Conservation (phyloP, 768 basidiomycete species). For the Hemileccinum impolitum region DNA sequence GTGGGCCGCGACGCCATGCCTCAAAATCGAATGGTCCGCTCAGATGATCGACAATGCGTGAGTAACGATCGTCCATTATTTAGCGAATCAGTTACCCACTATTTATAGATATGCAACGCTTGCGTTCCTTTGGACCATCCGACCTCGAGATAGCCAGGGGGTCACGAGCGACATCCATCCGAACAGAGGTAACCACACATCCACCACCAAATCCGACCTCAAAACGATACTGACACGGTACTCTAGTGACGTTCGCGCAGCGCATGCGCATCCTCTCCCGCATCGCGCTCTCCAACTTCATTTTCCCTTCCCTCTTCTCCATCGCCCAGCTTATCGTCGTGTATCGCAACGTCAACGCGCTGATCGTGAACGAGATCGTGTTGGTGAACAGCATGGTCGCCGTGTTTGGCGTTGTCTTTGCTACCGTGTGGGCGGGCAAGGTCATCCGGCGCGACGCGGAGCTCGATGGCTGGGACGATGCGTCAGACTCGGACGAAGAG, state of each 20-base stretch:
- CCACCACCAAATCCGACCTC: too few species aligned
- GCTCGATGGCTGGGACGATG: neutral
- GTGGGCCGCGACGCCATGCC: conserved; percentile 26
- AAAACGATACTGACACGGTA: too few species aligned
- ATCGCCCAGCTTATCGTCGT: conserved; percentile 30
- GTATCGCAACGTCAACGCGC: conserved; percentile 21
- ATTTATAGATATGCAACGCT: conserved; percentile 22
- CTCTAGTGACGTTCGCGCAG: conserved; percentile 18
- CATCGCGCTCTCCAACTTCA: conserved; percentile 33
- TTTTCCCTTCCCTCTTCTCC: conserved; percentile 31
- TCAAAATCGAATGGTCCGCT: conserved; percentile 32
- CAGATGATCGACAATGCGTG: conserved; percentile 31
- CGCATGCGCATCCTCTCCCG: conserved; percentile 26
- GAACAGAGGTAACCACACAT: neutral
- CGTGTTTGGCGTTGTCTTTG: conserved; percentile 33
- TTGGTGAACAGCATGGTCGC: conserved; percentile 30
- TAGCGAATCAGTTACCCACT: neutral
- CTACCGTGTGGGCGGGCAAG: conserved; percentile 30
- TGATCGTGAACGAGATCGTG: conserved; percentile 25
- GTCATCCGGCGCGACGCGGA: conserved; percentile 1
- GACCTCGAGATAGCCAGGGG: conserved; percentile 8
- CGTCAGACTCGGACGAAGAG: neutral
- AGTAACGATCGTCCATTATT: neutral
- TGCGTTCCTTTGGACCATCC: conserved; percentile 28
- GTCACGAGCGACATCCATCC: conserved; percentile 20